Base-by-base conservation (phyloP, 164 flowering plant species). In the Piper betle region DNA sequence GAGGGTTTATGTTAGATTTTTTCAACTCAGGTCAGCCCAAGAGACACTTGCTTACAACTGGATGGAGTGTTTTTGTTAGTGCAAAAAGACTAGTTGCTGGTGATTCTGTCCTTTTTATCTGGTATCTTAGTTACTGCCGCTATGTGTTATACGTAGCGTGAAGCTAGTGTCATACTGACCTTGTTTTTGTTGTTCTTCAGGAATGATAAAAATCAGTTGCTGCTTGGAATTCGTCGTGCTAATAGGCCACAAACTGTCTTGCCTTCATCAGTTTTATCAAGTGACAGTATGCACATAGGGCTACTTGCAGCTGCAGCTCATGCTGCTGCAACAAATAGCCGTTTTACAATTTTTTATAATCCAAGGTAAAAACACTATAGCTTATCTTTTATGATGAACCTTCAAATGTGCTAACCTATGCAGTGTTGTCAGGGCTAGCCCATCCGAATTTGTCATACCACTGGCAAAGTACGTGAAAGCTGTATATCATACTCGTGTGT, bases 251-350 rank as follows among this genome's bases (percentile, higher is more conserved):
- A 88, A 74, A 83, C 91, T 43, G 86, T 87, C 39, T 86, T 86
- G 91, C 96, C 97, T 50, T 91, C 97, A 37, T 91, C 97, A 3
- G 97, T 91, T 72, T 72, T 91, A 69, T 91, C 97, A 18, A 84
- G 96, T 66, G 97, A 91, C 64, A 91, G 97, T 66, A 91, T 91
- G 97, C 97, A 91, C 71, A 71, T 88, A 58, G 97, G 97, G 41
- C 91, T 91, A 62, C 94, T 91, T 65, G 97, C 97, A 60, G 96
- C 97, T 20, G 97, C 97, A 56, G 97, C 97, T 68, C 97, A 90
- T 81, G 97, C 97, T 55, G 97, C 97, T 67, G 81, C 91, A 18
- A 88, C 96, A 52, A 82, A 81, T 70, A 91, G 97, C 66, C 94
- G 90, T 52, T 91, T 88, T 71, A 84, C 96, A 53, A 84, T 91